Base-by-base conservation (phyloP, 306 rosid species). In the Trifolium subterraneum region DNA sequence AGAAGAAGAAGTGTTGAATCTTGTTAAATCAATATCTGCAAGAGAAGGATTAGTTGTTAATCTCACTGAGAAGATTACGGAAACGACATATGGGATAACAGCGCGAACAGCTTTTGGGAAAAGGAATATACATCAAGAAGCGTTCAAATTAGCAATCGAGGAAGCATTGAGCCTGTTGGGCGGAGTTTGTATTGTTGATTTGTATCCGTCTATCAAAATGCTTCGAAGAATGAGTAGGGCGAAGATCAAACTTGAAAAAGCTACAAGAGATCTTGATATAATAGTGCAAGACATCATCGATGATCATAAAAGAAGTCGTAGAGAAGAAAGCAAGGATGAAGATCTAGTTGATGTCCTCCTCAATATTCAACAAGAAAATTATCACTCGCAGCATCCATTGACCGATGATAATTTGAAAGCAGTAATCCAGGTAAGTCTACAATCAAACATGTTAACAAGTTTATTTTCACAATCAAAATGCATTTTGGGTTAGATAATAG, bases 1-100 rank as follows among this genome's bases (percentile, higher is more conserved):
- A 58, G 83, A 82, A 52, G 83, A 68, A 0, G 83, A 78, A 10
- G 77, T 78, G 2, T 23, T 52, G 14, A 14, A 56, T 2, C 19
- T 78, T 0, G 39, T 78, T 10, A 55, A 47, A 18, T 35, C 22
- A 74, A 63, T 82, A 42, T 7, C 19, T 23, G 51, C 65, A 54
- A 62, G 47, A 68, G 86, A 78, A 78, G 77, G 44, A 61, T 68
- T 44, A 0, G 7, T 69, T 61, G 44, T 61, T 61, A 61, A 61
- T 61, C 67, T 29, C 3, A 7, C 23, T 31, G 8, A 33, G 0
- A 35, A 15, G 13, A 61, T 61, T n/a, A n/a, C 4, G 25, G 1
- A 3, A 8, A 8, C 33, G 67, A 61, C 25, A 15, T 16, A 3
- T 31, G 67, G 67, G 25, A 61, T 61, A 8, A 8, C 11, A 0